phyloP scores from a whole-genome alignment of 1,139 yeast genomes.

The Yamadazyma triangularis region DNA sequence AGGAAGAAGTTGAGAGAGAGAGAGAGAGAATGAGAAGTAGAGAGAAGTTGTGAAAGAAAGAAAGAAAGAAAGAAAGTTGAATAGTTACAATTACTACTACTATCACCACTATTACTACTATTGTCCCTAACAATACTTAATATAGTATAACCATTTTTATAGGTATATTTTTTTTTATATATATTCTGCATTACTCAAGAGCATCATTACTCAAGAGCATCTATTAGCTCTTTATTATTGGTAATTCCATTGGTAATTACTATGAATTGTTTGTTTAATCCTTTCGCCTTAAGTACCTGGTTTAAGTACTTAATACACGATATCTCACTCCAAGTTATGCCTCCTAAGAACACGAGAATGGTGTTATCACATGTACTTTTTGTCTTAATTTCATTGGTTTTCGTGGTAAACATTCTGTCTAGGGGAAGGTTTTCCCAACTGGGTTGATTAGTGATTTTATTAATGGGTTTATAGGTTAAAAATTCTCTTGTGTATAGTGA shows the following conservation, averaged over 20 bases:
- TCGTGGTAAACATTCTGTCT: constrained; percentile 37
- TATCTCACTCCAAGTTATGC: constrained; percentile 75
- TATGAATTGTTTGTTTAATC: constrained; percentile 39
- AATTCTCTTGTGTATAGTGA: constrained; percentile 47
- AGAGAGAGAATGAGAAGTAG: too few species aligned
- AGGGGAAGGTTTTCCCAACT: constrained; percentile 42
- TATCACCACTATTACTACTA: too few species aligned
- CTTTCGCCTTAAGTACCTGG: constrained; percentile 24
- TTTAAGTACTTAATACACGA: constrained; percentile 60
- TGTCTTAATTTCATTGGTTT: constrained; percentile 31
- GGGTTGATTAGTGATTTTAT: constrained; percentile 35
- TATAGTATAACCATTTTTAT: too few species aligned
- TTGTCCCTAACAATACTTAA: too few species aligned
- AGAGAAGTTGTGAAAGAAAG: background rate
- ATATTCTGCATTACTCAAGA: constrained; percentile 1
- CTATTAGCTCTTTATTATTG: constrained; percentile 35
- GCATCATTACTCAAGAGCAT: too few species aligned
- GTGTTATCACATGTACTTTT: constrained; percentile 21
- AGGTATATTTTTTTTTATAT: constrained; percentile 1
- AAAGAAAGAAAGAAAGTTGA: background rate
- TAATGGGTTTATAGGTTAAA: constrained; percentile 37
- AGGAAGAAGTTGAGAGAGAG: background rate
- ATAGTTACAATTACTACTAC: too few species aligned
- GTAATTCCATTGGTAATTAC: constrained; percentile 57
- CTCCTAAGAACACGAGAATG: constrained; percentile 61